Conservation (phyloP, 805 yeast species). For the Ogataea trehaloabstinens region DNA sequence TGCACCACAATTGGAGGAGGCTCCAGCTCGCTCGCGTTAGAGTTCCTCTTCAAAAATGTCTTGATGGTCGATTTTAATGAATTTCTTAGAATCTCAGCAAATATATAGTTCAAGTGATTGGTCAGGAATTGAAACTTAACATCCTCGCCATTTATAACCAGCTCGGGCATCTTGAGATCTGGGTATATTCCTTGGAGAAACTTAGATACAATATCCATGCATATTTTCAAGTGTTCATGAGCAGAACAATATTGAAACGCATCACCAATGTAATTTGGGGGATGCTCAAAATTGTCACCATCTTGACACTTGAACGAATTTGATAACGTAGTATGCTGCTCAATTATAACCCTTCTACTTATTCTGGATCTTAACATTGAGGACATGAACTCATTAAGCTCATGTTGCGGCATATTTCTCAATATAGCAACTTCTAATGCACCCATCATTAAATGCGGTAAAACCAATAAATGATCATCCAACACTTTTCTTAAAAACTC, state of each 20-base stretch:
- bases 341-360: slow-evolving; percentile 84
- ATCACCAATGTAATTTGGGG: slow-evolving; percentile 66
- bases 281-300: slow-evolving; percentile 46
- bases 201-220: slow-evolving; percentile 49
- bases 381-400: slow-evolving; percentile 73
- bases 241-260: slow-evolving; percentile 81
- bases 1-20: slow-evolving; percentile 80
- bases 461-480: slow-evolving; percentile 74
- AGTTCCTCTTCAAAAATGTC: slow-evolving; percentile 33
- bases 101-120: slow-evolving; percentile 79
- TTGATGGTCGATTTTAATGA: slow-evolving; percentile 78
- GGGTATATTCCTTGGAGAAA: slow-evolving; percentile 56
- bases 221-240: slow-evolving; percentile 56
- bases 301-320: slow-evolving; percentile 47
- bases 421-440: slow-evolving; percentile 76
- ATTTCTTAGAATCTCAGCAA: slow-evolving; percentile 86
- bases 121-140: slow-evolving; percentile 78
- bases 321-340: slow-evolving; percentile 83
- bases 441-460: slow-evolving; percentile 92
- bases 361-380: slow-evolving; percentile 81
- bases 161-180: slow-evolving; percentile 62
- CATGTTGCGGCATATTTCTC: slow-evolving; percentile 52
- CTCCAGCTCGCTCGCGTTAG: slow-evolving; percentile 11
- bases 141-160: slow-evolving; percentile 74
- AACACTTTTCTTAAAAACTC: slow-evolving; percentile 58